phyloP scores from a whole-genome alignment of 1,284 basidiomycete species.

The Ustilago bromivora region DNA sequence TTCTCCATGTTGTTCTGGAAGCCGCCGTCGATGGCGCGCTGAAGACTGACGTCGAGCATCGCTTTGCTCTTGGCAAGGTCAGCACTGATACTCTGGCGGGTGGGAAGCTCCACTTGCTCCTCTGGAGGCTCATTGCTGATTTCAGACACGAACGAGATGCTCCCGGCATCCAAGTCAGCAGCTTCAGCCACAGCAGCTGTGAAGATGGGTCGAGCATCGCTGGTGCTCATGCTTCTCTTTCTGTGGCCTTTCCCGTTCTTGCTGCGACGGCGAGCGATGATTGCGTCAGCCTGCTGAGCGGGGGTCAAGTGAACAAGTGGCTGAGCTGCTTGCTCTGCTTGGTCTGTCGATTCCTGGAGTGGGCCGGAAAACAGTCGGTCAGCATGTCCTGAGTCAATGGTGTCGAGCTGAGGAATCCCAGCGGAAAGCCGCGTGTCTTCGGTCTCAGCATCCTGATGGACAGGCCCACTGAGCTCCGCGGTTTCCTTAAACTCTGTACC shows the following conservation, averaged over 20 bases:
- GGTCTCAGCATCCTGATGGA: neutral
- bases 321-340: neutral
- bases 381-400: constrained; percentile 4
- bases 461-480: constrained; percentile 14
- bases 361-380: constrained; percentile 15
- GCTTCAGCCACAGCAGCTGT: constrained; percentile 27
- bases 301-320: constrained; percentile 48
- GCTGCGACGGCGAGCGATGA: constrained; percentile 59
- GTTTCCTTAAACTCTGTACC: constrained; percentile 54
- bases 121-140: constrained; percentile 15
- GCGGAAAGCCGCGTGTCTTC: neutral
- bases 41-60: constrained; percentile 56
- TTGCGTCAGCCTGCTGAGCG: constrained; percentile 59
- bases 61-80: constrained; percentile 57
- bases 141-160: constrained; percentile 14
- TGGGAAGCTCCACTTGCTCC: constrained; percentile 43
- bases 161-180: constrained; percentile 13
- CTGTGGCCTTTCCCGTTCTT: constrained; percentile 51
- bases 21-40: constrained; percentile 54
- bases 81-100: constrained; percentile 53
- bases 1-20: constrained; percentile 60
- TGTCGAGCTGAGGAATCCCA: constrained; percentile 15
- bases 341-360: neutral
- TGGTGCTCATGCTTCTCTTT: constrained; percentile 59
- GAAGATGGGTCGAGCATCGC: constrained; percentile 47